phyloP scores from a whole-genome alignment of 768 basidiomycete species.

The Boletus tylopilopsis region DNA sequence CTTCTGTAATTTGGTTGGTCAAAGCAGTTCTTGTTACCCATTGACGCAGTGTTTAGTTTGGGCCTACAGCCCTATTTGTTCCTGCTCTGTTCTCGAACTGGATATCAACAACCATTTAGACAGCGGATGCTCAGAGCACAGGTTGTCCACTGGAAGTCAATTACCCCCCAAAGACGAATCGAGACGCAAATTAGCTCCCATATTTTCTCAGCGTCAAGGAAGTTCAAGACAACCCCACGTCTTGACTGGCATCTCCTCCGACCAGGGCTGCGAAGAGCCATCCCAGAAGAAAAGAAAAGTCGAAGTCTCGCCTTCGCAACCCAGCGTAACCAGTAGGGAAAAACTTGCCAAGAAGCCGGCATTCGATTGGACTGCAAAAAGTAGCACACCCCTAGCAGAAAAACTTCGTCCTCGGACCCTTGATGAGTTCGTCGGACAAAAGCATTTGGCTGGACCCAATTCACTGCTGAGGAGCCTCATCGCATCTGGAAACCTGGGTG shows the following conservation, averaged over 20 bases:
- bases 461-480: slow-evolving; percentile 54
- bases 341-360: slow-evolving; percentile 26
- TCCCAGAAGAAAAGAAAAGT: slow-evolving; percentile 31
- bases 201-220: slow-evolving; percentile 33
- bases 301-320: slow-evolving; percentile 10
- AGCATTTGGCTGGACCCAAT: slow-evolving; percentile 53
- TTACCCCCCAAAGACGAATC: slow-evolving; percentile 11
- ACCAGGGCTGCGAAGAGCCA: slow-evolving; percentile 5
- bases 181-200: slow-evolving; percentile 37
- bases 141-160: background rate
- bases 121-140: slow-evolving; percentile 36
- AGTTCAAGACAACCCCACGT: slow-evolving; percentile 8
- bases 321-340: slow-evolving; percentile 2
- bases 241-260: slow-evolving; percentile 4
- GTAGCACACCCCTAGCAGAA: slow-evolving; percentile 63
- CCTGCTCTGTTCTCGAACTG: slow-evolving; percentile 35
- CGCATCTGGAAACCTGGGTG: slow-evolving; percentile 49
- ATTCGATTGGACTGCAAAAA: slow-evolving; percentile 18
- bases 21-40: background rate
- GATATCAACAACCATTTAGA: slow-evolving; percentile 54
- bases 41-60: background rate
- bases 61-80: slow-evolving; percentile 47
- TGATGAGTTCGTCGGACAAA: slow-evolving; percentile 71
- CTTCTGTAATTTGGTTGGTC: slow-evolving; percentile 25
- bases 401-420: slow-evolving; percentile 61